Percentiles rank a stretch among this genome's conserved stretches.
Conservation (phyloP, 228 moss, liverwort and hornwort species). For the Sphagnum fallax region DNA sequence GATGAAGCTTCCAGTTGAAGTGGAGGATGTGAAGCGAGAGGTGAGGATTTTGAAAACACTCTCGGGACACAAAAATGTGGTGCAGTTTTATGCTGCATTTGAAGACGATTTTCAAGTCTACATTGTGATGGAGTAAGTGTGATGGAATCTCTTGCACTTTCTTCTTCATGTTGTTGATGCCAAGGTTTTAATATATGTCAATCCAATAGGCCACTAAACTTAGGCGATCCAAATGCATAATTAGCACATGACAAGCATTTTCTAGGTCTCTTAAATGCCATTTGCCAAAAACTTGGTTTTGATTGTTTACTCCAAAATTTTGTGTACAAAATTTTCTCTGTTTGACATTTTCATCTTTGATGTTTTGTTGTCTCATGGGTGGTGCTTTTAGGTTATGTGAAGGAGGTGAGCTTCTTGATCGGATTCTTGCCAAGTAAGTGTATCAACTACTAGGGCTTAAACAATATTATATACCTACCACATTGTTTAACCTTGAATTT, state of each 20-base stretch:
- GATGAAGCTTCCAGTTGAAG: slow-evolving; percentile 88
- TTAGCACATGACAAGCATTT: too few relatives aligned
- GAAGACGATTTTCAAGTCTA: slow-evolving; percentile 94
- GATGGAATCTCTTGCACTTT: background rate
- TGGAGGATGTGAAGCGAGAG: slow-evolving; percentile 91
- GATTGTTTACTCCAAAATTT: too few relatives aligned
- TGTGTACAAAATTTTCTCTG: too few relatives aligned
- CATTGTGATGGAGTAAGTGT: slow-evolving; percentile 96
- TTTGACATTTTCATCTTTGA: too few relatives aligned
- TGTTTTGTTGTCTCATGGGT: too few relatives aligned
- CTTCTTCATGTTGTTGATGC: background rate
- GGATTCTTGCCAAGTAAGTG: slow-evolving; percentile 77
- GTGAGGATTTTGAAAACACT: slow-evolving; percentile 79
- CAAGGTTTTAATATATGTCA: background rate
- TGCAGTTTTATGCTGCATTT: slow-evolving; percentile 79
- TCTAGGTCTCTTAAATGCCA: too few relatives aligned
- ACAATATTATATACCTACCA: too few relatives aligned
- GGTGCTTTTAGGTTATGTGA: slow-evolving; percentile 64
- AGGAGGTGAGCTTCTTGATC: slow-evolving; percentile 97
- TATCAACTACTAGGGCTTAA: background rate
- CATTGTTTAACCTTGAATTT: too few relatives aligned
- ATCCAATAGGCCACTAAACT: too few relatives aligned
- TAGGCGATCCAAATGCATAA: too few relatives aligned
- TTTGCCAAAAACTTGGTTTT: too few relatives aligned
- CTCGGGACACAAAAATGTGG: slow-evolving; percentile 88